Conservation (phyloP, 441 rosid species). For the Jatropha podagrica region DNA sequence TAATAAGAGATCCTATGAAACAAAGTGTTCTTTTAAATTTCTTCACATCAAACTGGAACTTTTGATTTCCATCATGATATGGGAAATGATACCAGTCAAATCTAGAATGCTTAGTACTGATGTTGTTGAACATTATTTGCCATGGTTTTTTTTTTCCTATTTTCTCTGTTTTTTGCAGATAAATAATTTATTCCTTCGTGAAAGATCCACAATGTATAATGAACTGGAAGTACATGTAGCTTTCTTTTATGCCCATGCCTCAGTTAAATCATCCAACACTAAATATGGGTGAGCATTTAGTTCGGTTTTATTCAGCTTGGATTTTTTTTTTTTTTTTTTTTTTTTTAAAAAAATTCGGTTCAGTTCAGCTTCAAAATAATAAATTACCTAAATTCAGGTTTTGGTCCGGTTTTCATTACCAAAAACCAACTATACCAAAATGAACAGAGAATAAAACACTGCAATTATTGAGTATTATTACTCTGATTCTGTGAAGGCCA, state of each 20-base stretch:
- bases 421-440: too few species aligned
- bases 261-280: not conserved
- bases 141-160: not conserved
- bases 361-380: too few species aligned
- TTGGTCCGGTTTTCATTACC: too few species aligned
- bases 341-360: not conserved
- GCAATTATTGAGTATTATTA: too few species aligned
- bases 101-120: not conserved
- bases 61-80: not conserved
- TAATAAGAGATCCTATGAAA: not conserved
- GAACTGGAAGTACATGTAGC: not conserved
- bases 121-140: not conserved
- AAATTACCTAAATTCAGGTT: too few species aligned
- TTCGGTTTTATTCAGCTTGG: too few species aligned
- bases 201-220: not conserved
- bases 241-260: not conserved
- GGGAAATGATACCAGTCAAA: not conserved
- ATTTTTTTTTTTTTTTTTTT: not conserved
- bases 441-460: too few species aligned
- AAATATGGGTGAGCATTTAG: not conserved
- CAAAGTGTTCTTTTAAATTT: not conserved
- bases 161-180: not conserved
- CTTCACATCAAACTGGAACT: not conserved
- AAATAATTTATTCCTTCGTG: not conserved
- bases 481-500: too few species aligned